phyloP scores from a whole-genome alignment of 169 alveolate genomes.

The Haemoproteus tartakovskyi region DNA sequence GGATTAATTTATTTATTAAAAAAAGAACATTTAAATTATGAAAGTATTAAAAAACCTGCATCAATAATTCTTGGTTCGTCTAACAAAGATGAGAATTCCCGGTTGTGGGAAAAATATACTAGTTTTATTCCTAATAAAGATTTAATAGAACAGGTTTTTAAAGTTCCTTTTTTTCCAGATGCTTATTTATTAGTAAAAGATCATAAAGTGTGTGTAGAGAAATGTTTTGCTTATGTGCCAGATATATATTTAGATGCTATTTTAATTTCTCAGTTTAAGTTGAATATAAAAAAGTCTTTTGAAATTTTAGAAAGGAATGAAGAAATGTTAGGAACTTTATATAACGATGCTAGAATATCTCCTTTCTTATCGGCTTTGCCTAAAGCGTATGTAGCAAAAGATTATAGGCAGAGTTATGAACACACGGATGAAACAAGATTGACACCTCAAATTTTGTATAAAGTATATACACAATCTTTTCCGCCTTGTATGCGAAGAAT shows the following conservation, averaged over 20 bases:
- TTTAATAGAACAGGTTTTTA: slow-evolving; percentile 16
- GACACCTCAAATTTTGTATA: slow-evolving; percentile 48
- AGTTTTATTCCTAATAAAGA: slow-evolving; percentile 36
- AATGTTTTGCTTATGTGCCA: slow-evolving; percentile 71
- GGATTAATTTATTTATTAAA: slow-evolving; percentile 74
- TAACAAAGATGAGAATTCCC: slow-evolving; percentile 41
- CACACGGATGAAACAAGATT: slow-evolving; percentile 44
- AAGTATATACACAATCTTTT: slow-evolving; percentile 79
- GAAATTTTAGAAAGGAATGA: slow-evolving; percentile 57
- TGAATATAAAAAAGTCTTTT: slow-evolving; percentile 64
- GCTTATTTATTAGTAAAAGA: slow-evolving; percentile 69
- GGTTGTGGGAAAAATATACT: slow-evolving; percentile 69
- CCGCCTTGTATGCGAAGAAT: slow-evolving; percentile 91
- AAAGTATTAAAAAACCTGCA: slow-evolving; percentile 52
- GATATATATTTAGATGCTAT: slow-evolving; percentile 67
- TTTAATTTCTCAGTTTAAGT: slow-evolving; percentile 65
- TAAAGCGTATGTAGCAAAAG: slow-evolving; percentile 63
- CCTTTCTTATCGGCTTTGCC: slow-evolving; percentile 59
- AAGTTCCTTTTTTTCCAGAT: slow-evolving; percentile 81
- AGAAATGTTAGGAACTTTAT: slow-evolving; percentile 21
- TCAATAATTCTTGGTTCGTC: slow-evolving; percentile 28
- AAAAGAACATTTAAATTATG: slow-evolving; percentile 72
- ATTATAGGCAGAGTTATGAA: slow-evolving; percentile 59
- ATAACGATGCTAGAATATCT: slow-evolving; percentile 67
- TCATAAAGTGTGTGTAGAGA: slow-evolving; percentile 66